phyloP scores from a whole-genome alignment of 2,329 filamentous ascomycete species.

The Aspergillus ustus region DNA sequence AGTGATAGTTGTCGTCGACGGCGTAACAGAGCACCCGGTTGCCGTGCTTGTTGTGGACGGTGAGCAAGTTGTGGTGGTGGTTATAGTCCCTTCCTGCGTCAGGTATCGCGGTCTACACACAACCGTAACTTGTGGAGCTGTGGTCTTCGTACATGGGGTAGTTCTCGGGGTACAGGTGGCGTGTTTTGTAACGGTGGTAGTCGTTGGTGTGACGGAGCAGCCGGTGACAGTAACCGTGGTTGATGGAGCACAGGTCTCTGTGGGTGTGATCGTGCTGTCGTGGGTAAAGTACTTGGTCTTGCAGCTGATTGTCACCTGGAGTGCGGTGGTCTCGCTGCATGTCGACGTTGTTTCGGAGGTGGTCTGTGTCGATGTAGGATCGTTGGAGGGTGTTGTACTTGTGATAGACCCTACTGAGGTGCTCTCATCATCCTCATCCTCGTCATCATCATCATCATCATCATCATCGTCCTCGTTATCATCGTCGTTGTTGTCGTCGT shows the following conservation, averaged over 20 bases:
- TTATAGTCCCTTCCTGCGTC: not conserved
- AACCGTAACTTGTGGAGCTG: slow-evolving; percentile 1
- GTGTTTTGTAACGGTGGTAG: not conserved
- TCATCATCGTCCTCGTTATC: not conserved
- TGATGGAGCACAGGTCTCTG: not conserved
- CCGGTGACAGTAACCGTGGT: slow-evolving; percentile 1
- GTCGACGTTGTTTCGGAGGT: not conserved
- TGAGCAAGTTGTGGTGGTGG: not conserved
- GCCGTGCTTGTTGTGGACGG: not conserved
- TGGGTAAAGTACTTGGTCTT: not conserved
- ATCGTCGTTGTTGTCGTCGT: not conserved
- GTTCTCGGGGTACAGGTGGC: not conserved
- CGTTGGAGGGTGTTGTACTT: not conserved
- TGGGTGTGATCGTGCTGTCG: not conserved
- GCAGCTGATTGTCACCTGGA: slow-evolving; percentile 1
- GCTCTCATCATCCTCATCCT: not conserved
- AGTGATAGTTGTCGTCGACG: not conserved
- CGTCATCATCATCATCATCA: not conserved
- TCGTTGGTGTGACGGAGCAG: not conserved
- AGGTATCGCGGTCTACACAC: not conserved
- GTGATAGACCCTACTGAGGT: not conserved
- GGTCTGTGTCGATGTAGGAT: not conserved
- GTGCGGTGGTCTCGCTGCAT: not conserved
- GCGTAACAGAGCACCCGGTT: slow-evolving; percentile 3
- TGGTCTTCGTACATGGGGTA: not conserved